These are phyloP conservation scores for Wallacemonas sp. DNA, from an alignment of 208 protist genomes.

Conservation along the genomic window DNA sequence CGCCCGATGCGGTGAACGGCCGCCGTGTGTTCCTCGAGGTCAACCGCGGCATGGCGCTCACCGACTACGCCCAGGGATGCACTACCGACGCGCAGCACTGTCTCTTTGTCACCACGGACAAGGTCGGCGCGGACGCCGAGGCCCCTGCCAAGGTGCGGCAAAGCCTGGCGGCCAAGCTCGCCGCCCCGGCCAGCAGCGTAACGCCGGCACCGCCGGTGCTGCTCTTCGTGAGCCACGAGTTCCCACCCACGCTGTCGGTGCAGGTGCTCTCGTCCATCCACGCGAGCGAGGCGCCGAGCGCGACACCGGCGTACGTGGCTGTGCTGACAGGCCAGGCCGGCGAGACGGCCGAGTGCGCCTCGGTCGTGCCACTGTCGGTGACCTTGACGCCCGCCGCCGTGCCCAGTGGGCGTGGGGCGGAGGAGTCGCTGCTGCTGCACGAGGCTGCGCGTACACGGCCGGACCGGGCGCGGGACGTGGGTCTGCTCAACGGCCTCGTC, in stretches of 20 bases:
- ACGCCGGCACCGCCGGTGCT: not conserved
- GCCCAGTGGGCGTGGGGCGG: slow-evolving; percentile 2
- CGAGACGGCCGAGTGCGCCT: slow-evolving; percentile 11
- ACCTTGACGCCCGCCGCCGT: not conserved
- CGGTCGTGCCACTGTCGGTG: slow-evolving; percentile 7
- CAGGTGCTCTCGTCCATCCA: slow-evolving; percentile 6
- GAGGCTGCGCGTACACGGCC: not conserved
- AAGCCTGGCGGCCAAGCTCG: not conserved
- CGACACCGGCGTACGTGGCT: not conserved
- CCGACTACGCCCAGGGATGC: slow-evolving; percentile 1
- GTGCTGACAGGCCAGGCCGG: not conserved
- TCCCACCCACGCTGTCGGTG: not conserved
- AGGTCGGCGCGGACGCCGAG: not conserved
- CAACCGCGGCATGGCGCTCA: slow-evolving; percentile 1
- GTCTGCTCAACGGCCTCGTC: slow-evolving; percentile 10
- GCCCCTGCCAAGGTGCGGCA: slow-evolving; percentile 1
- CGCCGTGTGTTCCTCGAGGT: slow-evolving; percentile 10
- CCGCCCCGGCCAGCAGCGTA: not conserved
- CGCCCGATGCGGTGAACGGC: not conserved
- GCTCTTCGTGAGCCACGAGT: slow-evolving; percentile 5
- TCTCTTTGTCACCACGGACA: slow-evolving; percentile 11
- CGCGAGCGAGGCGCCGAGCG: not conserved
- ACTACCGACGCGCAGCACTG: not conserved
- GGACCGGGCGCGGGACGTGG: slow-evolving; percentile 1
- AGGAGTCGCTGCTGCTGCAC: slow-evolving; percentile 1